Evolutionary conservation across 331 rosid genomes (phyloP).

Genomic region (Malus hybrid): DNA sequence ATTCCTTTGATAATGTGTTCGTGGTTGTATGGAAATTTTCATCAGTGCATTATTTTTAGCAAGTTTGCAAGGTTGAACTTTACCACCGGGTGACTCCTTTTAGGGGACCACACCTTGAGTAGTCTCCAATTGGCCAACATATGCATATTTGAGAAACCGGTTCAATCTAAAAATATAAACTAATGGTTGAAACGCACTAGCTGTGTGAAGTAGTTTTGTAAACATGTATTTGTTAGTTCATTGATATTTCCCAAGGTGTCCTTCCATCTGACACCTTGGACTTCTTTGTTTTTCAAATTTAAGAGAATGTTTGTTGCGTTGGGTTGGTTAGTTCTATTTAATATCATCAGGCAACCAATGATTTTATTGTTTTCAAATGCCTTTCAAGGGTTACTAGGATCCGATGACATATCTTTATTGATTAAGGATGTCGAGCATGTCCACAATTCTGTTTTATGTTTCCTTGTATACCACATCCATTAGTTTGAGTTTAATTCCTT

Average conservation of each 20-base stretch:
- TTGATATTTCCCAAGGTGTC: background rate
- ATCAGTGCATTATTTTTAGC: background rate
- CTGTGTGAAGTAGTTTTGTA: background rate
- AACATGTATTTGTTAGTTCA: background rate
- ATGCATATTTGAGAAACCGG: background rate
- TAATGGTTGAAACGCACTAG: background rate
- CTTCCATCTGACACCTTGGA: background rate
- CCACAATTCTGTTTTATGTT: background rate
- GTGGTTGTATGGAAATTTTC: background rate
- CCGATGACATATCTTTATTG: background rate
- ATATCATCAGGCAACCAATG: background rate
- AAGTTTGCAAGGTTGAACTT: background rate
- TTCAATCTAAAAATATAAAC: background rate
- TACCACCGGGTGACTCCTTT: background rate
- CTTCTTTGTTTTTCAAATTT: background rate
- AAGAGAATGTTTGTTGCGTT: background rate
- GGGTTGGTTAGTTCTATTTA: background rate
- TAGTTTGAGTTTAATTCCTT: background rate
- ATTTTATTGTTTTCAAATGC: background rate
- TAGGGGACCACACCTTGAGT: background rate
- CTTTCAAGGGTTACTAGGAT: background rate
- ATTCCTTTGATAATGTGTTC: background rate
- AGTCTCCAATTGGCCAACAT: background rate
- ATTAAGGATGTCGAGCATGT: background rate
- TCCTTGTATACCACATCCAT: background rate